Evolutionary conservation across 352 stramenopile genomes (phyloP).

Genomic region (Globisporangium canariense): DNA sequence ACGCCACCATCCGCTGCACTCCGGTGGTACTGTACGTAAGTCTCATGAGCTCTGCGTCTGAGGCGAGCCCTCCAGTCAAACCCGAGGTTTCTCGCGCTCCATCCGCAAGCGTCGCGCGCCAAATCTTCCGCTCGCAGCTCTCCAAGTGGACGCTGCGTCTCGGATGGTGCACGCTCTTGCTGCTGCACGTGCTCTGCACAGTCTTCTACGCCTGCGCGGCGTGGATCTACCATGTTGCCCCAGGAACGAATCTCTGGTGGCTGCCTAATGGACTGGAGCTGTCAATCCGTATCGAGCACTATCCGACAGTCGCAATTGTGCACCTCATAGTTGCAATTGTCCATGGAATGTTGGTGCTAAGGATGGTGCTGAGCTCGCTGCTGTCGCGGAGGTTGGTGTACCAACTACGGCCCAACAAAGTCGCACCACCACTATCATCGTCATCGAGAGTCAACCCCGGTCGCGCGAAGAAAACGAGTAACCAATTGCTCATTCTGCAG

Average conservation of each 20-base stretch:
- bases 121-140: conserved; percentile 10
- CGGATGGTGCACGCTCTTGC: conserved; percentile 7
- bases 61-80: neutral
- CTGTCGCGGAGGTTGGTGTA: neutral
- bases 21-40: neutral
- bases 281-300: conserved; percentile 2
- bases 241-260: conserved; percentile 6
- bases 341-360: neutral
- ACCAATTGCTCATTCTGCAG: neutral
- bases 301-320: neutral
- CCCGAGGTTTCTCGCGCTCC: neutral
- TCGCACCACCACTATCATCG: neutral
- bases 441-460: neutral
- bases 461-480: neutral
- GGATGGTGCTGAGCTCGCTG: conserved; percentile 1
- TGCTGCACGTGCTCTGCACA: conserved; percentile 9
- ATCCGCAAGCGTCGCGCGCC: neutral
- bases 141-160: conserved; percentile 1
- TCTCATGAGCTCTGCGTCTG: neutral
- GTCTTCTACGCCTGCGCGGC: conserved; percentile 6
- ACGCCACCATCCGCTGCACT: too few relatives aligned
- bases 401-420: neutral
- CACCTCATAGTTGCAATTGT: conserved; percentile 1
- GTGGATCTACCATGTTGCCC: conserved; percentile 7
- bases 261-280: conserved; percentile 4